These are phyloP conservation scores for Pseudotsuga menziesii DNA, from an alignment of 75 land plant genomes.

Conservation along the genomic window DNA sequence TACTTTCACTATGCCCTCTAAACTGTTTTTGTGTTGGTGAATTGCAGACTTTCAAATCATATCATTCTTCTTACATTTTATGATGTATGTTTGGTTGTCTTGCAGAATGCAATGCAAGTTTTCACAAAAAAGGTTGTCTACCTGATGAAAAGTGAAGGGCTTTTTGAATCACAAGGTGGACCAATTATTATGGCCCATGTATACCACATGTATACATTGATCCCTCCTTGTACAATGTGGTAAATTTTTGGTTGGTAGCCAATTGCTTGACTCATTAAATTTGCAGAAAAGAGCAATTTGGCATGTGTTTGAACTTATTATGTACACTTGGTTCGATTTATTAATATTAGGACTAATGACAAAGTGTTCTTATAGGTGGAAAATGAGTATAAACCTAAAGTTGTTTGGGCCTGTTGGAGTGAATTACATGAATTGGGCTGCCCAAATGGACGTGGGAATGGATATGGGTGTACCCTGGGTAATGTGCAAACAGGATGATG, in stretches of 20 bases:
- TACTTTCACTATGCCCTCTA: neutral
- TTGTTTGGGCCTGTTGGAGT: slow-evolving; percentile 62
- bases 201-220: too few relatives aligned
- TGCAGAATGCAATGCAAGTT: slow-evolving; percentile 74
- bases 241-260: too few relatives aligned
- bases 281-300: neutral
- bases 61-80: neutral
- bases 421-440: slow-evolving; percentile 79
- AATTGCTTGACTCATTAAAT: neutral
- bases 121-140: slow-evolving; percentile 67
- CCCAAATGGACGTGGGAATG: slow-evolving; percentile 74
- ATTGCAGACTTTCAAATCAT: neutral
- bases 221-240: neutral
- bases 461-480: slow-evolving; percentile 89
- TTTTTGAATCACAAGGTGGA: slow-evolving; percentile 76
- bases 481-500: slow-evolving; percentile 96
- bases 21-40: neutral
- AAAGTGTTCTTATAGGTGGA: slow-evolving; percentile 54
- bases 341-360: neutral
- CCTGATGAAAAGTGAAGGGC: slow-evolving; percentile 58
- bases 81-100: too few relatives aligned
- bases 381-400: slow-evolving; percentile 80
- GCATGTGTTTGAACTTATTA: neutral
- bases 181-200: slow-evolving; percentile 79
- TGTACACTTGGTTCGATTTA: neutral